These are phyloP conservation scores for Mariannaea sp. DNA, from an alignment of 2,329 filamentous ascomycete genomes.

Conservation along the genomic window DNA sequence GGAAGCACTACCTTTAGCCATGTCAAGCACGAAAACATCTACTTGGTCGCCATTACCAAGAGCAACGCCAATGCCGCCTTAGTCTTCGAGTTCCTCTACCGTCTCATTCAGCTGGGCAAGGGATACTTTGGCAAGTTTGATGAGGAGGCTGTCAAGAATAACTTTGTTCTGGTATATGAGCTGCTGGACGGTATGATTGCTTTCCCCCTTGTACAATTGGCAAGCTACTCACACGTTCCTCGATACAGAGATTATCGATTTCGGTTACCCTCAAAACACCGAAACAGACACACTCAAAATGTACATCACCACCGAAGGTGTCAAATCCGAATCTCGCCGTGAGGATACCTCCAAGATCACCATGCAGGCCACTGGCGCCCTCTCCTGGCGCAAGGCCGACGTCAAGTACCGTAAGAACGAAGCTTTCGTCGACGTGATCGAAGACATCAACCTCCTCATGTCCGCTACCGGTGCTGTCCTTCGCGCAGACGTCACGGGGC, in stretches of 20 bases:
- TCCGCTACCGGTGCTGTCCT: slow-evolving; percentile 96
- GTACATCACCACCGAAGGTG: slow-evolving; percentile 99
- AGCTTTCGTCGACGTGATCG: slow-evolving; percentile 98
- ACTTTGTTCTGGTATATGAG: slow-evolving; percentile 98
- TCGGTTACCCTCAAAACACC: slow-evolving; percentile 98
- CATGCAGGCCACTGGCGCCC: slow-evolving; percentile 96
- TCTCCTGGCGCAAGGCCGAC: slow-evolving; percentile 95
- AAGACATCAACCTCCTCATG: slow-evolving; percentile 98
- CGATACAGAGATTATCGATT: slow-evolving; percentile 87
- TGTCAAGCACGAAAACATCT: slow-evolving; percentile 99
- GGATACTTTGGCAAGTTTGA: slow-evolving; percentile 99
- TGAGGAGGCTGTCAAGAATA: slow-evolving; percentile 99
- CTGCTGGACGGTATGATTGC: slow-evolving; percentile 75
- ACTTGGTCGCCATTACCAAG: slow-evolving; percentile 95
- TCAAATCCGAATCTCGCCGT: slow-evolving; percentile 84
- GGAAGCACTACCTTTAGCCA: slow-evolving; percentile 99
- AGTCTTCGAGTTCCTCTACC: slow-evolving; percentile 97
- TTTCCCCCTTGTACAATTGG: not conserved
- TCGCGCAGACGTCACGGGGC: slow-evolving; percentile 92
- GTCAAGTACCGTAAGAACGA: slow-evolving; percentile 99
- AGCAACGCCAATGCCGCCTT: slow-evolving; percentile 98
- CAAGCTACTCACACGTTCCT: not conserved
- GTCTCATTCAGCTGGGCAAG: slow-evolving; percentile 85
- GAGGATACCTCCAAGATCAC: slow-evolving; percentile 98
- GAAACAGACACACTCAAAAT: slow-evolving; percentile 99